phyloP scores from a whole-genome alignment of 2,329 filamentous ascomycete species.

The Epichloe sibirici region DNA sequence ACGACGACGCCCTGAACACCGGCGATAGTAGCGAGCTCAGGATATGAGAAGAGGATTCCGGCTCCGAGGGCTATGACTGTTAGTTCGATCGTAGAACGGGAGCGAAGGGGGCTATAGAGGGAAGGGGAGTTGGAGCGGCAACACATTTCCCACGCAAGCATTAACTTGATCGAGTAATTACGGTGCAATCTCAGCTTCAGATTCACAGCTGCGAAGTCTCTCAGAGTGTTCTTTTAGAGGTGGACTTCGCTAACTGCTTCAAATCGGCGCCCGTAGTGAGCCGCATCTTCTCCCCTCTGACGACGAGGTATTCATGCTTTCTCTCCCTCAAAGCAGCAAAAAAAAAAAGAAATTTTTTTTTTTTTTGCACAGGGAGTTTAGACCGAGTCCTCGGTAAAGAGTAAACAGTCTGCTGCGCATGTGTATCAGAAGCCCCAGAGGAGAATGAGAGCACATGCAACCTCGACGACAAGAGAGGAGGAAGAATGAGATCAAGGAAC shows the following conservation, averaged over 20 bases:
- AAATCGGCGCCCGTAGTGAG: conserved; percentile 81
- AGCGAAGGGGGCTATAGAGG: conserved; percentile 13
- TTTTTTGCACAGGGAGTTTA: too few relatives aligned
- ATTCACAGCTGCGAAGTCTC: conserved; percentile 18
- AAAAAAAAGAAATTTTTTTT: background rate
- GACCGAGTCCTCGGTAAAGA: too few relatives aligned
- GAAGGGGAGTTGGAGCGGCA: conserved; percentile 55
- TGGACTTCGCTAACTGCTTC: conserved; percentile 37
- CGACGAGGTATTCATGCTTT: conserved; percentile 3
- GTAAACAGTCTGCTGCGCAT: background rate
- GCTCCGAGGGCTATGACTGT: conserved; percentile 62
- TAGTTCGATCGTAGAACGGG: conserved; percentile 21
- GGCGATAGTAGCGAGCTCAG: conserved; percentile 65
- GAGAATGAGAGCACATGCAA: background rate
- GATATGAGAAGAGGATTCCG: conserved; percentile 73
- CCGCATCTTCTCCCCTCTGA: conserved; percentile 34
- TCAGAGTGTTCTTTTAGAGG: conserved; percentile 21
- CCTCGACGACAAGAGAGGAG: conserved; percentile 11
- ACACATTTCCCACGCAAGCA: conserved; percentile 97
- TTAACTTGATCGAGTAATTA: conserved; percentile 98
- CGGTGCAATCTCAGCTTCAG: conserved; percentile 91
- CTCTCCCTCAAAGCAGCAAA: background rate
- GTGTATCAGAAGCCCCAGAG: background rate
- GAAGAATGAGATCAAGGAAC: conserved; percentile 25
- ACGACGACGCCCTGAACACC: conserved; percentile 69